Percentiles rank a stretch among this genome's conserved stretches.
Conservation (phyloP, 495 filamentous ascomycete genomes). For the Talaromyces thailandensis region DNA sequence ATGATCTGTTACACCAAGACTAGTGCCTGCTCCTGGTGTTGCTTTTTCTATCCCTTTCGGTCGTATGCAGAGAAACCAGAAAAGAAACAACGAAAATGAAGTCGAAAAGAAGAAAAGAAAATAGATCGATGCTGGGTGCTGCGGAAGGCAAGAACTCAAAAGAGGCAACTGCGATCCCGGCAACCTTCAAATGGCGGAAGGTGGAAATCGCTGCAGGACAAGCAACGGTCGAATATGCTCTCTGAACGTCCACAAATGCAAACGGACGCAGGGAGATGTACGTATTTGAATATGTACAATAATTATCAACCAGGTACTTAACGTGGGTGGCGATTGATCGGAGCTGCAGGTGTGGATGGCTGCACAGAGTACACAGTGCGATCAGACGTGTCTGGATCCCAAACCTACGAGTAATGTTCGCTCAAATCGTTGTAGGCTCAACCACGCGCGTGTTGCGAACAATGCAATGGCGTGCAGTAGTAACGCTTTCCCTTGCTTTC, state of each 20-base stretch:
- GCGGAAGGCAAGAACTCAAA: background rate
- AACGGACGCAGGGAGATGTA: background rate
- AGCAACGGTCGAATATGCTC: background rate
- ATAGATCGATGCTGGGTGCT: background rate
- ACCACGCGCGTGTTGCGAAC: background rate
- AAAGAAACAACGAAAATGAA: background rate
- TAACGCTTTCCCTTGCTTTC: background rate
- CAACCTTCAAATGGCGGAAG: background rate
- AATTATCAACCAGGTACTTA: background rate
- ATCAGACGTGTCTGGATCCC: background rate
- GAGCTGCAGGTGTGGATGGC: background rate
- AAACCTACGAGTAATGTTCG: background rate
- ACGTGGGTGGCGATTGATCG: background rate
- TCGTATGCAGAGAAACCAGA: slow-evolving; percentile 1
- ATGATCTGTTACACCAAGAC: background rate
- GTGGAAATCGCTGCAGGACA: background rate
- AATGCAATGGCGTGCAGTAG: background rate
- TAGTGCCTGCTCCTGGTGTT: background rate
- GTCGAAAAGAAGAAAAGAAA: background rate
- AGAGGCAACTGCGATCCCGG: slow-evolving; percentile 1
- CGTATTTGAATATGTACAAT: background rate
- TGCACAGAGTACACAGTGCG: background rate
- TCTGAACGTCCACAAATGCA: background rate
- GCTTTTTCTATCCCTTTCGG: background rate
- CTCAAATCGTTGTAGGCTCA: background rate